Evolutionary conservation across 2,329 filamentous ascomycete species (phyloP).

Genomic region (Exophiala sp.): DNA sequence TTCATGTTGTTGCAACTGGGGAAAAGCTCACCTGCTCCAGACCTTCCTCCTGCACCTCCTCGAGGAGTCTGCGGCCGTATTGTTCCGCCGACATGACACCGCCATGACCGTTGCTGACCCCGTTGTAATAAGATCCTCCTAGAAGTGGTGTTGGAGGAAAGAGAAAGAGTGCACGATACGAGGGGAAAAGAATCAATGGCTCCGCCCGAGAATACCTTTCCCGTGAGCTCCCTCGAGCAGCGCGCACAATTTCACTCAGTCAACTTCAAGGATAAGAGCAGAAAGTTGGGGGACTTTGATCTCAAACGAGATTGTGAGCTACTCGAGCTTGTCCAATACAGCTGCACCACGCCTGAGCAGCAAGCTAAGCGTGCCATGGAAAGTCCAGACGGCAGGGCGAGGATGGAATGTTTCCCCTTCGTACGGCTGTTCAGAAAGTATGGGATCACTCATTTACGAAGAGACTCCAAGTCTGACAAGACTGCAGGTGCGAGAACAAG

Average conservation of each 20-base stretch:
- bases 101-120: conserved; percentile 14
- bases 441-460: neutral
- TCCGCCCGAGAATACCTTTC: conserved; percentile 53
- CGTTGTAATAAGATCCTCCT: neutral
- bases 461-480: neutral
- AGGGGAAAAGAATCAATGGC: conserved; percentile 44
- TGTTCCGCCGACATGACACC: conserved; percentile 22
- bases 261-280: conserved; percentile 48
- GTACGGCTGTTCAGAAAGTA: conserved; percentile 26
- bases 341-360: conserved; percentile 53
- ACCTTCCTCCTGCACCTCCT: conserved; percentile 47
- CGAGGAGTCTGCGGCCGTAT: conserved; percentile 46
- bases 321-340: conserved; percentile 60
- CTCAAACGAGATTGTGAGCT: conserved; percentile 53
- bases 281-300: conserved; percentile 52
- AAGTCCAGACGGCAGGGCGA: conserved; percentile 34
- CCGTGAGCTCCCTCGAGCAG: conserved; percentile 48
- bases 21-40: conserved; percentile 48
- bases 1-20: neutral
- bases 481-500: conserved; percentile 21
- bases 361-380: conserved; percentile 15
- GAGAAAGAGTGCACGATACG: neutral
- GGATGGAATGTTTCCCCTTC: conserved; percentile 37
- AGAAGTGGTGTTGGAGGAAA: neutral
- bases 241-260: conserved; percentile 47